Evolutionary conservation across 768 basidiomycete species (phyloP).

Genomic region (Kwoniella sp.): DNA sequence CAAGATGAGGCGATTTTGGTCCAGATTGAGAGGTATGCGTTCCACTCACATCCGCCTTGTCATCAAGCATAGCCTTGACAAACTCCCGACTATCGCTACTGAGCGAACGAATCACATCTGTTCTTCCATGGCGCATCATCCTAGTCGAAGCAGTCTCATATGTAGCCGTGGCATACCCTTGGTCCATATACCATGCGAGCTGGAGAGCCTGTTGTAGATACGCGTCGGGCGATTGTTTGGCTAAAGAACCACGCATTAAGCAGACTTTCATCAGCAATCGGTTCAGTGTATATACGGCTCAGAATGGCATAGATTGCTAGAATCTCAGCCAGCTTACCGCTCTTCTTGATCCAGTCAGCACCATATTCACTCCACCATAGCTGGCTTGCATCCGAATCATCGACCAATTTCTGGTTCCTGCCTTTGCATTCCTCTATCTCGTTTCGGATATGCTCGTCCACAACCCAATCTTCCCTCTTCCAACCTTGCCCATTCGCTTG

Average conservation of each 20-base stretch:
- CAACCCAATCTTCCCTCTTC: constrained; percentile 73
- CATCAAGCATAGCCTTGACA: constrained; percentile 73
- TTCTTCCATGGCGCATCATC: constrained; percentile 81
- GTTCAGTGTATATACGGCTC: too few species aligned
- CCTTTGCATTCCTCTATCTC: constrained; percentile 66
- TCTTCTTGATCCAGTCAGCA: constrained; percentile 77
- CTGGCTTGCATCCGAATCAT: constrained; percentile 80
- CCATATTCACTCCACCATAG: constrained; percentile 83
- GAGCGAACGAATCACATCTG: constrained; percentile 81
- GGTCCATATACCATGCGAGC: constrained; percentile 82
- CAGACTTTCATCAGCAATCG: constrained; percentile 12
- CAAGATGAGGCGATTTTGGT: too few species aligned
- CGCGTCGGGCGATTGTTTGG: constrained; percentile 70
- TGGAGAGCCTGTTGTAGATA: constrained; percentile 90
- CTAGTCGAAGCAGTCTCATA: constrained; percentile 92
- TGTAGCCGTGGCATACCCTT: constrained; percentile 76
- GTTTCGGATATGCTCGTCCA: constrained; percentile 63
- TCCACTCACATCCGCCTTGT: constrained; percentile 46
- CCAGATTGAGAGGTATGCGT: constrained; percentile 7
- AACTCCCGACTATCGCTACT: constrained; percentile 73
- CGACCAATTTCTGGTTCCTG: constrained; percentile 65
- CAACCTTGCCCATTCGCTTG: constrained; percentile 59
- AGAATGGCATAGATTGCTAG: too few species aligned
- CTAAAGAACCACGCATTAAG: constrained; percentile 54
- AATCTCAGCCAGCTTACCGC: constrained; percentile 62